These are phyloP conservation scores for Gloeostereum incarnatum DNA, from an alignment of 768 basidiomycete species.

Conservation along the genomic window DNA sequence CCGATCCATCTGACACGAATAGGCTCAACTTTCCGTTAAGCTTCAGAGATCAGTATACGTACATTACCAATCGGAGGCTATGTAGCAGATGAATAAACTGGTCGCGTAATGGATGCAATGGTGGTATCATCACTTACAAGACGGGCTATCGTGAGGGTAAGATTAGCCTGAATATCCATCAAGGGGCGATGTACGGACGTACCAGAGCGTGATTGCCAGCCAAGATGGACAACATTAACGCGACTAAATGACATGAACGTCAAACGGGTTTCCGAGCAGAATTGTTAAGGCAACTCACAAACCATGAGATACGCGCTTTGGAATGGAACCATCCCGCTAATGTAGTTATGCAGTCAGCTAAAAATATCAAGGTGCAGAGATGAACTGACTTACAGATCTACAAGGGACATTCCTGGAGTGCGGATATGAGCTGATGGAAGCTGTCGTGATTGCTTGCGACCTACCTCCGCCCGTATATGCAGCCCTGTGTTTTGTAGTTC, in stretches of 20 bases:
- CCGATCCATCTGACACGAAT: slow-evolving; percentile 44
- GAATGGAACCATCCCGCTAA: slow-evolving; percentile 62
- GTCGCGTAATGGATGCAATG: not conserved
- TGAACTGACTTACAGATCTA: slow-evolving; percentile 36
- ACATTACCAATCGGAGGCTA: slow-evolving; percentile 59
- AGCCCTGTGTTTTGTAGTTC: slow-evolving; percentile 31
- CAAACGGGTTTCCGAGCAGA: not conserved
- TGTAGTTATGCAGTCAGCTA: slow-evolving; percentile 15
- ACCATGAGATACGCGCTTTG: slow-evolving; percentile 59
- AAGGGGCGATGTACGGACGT: no score
- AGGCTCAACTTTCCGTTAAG: not conserved
- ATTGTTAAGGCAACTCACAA: slow-evolving; percentile 18
- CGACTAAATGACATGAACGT: slow-evolving; percentile 20
- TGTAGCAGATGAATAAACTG: not conserved
- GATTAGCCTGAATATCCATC: no score
- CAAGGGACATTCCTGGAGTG: slow-evolving; percentile 55
- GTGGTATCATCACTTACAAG: slow-evolving; percentile 32
- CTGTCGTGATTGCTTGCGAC: no score
- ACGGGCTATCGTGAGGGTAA: slow-evolving; percentile 31
- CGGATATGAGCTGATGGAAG: no score
- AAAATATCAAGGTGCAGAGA: slow-evolving; percentile 42
- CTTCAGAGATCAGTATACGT: slow-evolving; percentile 10
- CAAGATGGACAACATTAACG: slow-evolving; percentile 52
- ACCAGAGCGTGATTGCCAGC: slow-evolving; percentile 75
- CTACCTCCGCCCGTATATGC: slow-evolving; percentile 65